Evolutionary conservation across 2,329 filamentous ascomycete species (phyloP).

Genomic region (Harringtonia lauricola): DNA sequence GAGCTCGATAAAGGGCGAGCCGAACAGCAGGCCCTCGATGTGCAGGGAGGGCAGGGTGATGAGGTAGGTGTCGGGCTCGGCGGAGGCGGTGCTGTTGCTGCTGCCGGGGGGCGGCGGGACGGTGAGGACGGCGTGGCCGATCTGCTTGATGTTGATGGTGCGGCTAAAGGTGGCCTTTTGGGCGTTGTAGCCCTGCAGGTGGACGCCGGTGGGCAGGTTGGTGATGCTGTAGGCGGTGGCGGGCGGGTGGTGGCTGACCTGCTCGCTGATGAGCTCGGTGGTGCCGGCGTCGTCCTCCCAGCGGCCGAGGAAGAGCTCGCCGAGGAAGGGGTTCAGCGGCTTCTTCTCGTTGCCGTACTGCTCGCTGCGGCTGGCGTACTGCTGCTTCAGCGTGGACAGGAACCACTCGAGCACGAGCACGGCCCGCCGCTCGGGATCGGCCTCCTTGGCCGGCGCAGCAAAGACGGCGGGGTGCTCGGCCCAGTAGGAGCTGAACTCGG

Average conservation of each 20-base stretch:
- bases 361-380: constrained; percentile 66
- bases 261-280: constrained; percentile 82
- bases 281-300: constrained; percentile 78
- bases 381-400: constrained; percentile 82
- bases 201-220: constrained; percentile 73
- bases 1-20: constrained; percentile 81
- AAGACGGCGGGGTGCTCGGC: constrained; percentile 68
- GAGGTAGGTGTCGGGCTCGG: constrained; percentile 67
- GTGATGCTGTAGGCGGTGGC: constrained; percentile 89
- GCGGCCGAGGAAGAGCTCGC: constrained; percentile 84
- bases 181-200: constrained; percentile 80
- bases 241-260: constrained; percentile 90
- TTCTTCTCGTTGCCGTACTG: constrained; percentile 89
- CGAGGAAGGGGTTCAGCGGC: constrained; percentile 90
- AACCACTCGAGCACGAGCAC: constrained; percentile 95
- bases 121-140: constrained; percentile 77
- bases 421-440: constrained; percentile 71
- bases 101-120: constrained; percentile 38
- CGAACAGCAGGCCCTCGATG: constrained; percentile 84
- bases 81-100: constrained; percentile 17
- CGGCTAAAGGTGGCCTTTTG: constrained; percentile 92
- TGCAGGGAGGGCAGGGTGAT: constrained; percentile 87
- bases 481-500: constrained; percentile 78
- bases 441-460: constrained; percentile 68
- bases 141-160: constrained; percentile 91